These are phyloP conservation scores for Amanita fuliginea DNA, from an alignment of 768 basidiomycete species.

Conservation along the genomic window DNA sequence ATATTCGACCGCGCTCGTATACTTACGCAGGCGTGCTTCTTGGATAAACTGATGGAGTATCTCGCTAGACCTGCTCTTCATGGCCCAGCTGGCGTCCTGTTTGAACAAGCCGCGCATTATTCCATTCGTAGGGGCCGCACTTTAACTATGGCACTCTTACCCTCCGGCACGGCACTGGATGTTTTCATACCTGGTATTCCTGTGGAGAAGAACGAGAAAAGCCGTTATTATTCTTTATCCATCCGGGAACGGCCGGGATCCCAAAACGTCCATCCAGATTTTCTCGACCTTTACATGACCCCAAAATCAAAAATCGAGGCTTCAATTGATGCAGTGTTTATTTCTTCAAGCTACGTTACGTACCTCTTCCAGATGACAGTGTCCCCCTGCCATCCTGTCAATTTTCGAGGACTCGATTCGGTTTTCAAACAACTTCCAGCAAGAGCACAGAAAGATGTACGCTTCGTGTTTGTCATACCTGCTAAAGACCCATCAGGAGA, in stretches of 20 bases:
- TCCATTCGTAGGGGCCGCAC: not conserved
- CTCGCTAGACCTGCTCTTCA: too few species aligned
- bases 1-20: not conserved
- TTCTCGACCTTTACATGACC: too few species aligned
- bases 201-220: not conserved
- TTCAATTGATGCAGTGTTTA: constrained; percentile 6
- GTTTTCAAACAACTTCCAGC: too few species aligned
- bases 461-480: too few species aligned
- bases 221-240: constrained; percentile 3
- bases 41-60: constrained; percentile 4
- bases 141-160: not conserved
- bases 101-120: constrained; percentile 7
- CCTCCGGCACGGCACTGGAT: not conserved
- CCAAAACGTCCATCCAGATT: too few species aligned
- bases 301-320: constrained; percentile 2
- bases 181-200: constrained; percentile 5
- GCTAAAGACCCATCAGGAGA: too few species aligned
- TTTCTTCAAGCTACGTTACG: constrained; percentile 1
- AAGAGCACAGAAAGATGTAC: too few species aligned
- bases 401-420: too few species aligned
- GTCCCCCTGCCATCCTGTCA: too few species aligned
- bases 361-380: too few species aligned
- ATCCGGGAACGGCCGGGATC: too few species aligned
- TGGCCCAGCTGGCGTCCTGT: constrained; percentile 3
- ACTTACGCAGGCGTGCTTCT: not conserved